Conservation (phyloP, 805 yeast species). For the Kuraishia capsulata region DNA sequence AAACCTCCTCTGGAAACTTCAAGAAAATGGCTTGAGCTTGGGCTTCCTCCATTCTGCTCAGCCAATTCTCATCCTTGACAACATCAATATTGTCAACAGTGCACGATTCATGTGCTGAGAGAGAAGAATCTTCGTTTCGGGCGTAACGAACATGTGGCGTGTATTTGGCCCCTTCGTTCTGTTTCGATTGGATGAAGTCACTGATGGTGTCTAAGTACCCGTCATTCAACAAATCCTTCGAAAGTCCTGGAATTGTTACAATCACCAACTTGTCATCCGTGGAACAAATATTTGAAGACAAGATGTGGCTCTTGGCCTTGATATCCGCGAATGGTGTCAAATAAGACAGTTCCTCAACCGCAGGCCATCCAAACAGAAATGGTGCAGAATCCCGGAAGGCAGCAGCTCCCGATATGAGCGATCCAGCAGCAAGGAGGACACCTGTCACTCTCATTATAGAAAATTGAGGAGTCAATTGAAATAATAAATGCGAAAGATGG, state of each 20-base stretch:
- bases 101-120: background rate
- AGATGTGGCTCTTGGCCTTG: slow-evolving; percentile 1
- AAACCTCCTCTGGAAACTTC: slow-evolving; percentile 5
- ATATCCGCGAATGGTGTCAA: slow-evolving; percentile 7
- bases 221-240: slow-evolving; percentile 5
- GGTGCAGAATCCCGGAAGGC: slow-evolving; percentile 25
- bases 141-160: slow-evolving; percentile 4
- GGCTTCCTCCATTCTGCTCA: background rate
- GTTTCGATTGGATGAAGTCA: no score
- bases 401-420: slow-evolving; percentile 5
- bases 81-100: background rate
- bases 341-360: slow-evolving; percentile 9
- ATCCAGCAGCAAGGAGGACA: background rate
- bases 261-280: slow-evolving; percentile 4
- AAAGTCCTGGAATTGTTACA: slow-evolving; percentile 8
- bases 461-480: no score
- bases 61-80: slow-evolving; percentile 4
- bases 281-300: slow-evolving; percentile 12
- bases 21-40: slow-evolving; percentile 5
- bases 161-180: no score
- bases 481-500: no score
- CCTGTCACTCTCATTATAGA: background rate
- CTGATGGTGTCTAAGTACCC: background rate
- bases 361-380: slow-evolving; percentile 14
- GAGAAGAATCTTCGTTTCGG: background rate